phyloP scores from a whole-genome alignment of 768 basidiomycete species.

The Rhizopogon sp. region DNA sequence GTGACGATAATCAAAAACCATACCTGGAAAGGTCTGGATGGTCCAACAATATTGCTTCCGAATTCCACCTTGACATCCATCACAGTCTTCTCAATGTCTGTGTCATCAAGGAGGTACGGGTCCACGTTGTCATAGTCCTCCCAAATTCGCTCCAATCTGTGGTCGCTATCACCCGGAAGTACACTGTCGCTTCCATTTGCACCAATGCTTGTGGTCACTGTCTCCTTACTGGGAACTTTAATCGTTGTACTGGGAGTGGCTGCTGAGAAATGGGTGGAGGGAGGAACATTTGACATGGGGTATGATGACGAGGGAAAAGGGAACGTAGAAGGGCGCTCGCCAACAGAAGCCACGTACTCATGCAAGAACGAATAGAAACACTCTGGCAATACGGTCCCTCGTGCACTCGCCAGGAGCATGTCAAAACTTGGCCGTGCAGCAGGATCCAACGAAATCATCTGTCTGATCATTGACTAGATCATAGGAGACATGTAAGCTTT shows the following conservation, averaged over 20 bases:
- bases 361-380: constrained; percentile 94
- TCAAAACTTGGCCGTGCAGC: constrained; percentile 76
- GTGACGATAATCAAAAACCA: constrained; percentile 1
- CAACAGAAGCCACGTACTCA: constrained; percentile 79
- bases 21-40: constrained; percentile 61
- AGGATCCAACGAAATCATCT: constrained; percentile 87
- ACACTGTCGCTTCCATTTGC: constrained; percentile 28
- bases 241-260: constrained; percentile 31
- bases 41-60: constrained; percentile 24
- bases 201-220: constrained; percentile 4
- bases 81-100: constrained; percentile 35
- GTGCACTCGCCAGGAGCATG: constrained; percentile 64
- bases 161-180: constrained; percentile 81
- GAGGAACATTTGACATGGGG: constrained; percentile 23
- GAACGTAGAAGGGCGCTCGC: constrained; percentile 52
- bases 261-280: constrained; percentile 24
- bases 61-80: constrained; percentile 58
- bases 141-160: constrained; percentile 79
- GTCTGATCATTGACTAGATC: constrained; percentile 74
- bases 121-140: constrained; percentile 82
- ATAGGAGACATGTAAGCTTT: constrained; percentile 16
- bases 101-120: constrained; percentile 55
- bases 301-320: constrained; percentile 35
- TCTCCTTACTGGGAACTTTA: constrained; percentile 11
- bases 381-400: constrained; percentile 83